Evolutionary conservation across 805 yeast genomes (phyloP), one percentile per base, ranked within the genome.

Genomic region (Maudiozyma serrabonitensis): DNA sequence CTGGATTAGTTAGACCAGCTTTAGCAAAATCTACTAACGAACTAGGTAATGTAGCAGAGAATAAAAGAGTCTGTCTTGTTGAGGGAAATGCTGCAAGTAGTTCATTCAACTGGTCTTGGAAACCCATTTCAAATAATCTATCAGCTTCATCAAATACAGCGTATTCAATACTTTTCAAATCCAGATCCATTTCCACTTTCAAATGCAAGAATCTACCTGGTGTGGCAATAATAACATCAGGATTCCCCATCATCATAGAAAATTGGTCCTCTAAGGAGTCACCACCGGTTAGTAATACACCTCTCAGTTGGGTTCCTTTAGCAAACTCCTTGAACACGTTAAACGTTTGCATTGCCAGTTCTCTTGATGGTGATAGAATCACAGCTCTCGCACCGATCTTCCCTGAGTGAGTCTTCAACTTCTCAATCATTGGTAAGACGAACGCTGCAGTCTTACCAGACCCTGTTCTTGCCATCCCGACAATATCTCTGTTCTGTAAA

Each of bases 401-500:
- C 31, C 95, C 89, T 42, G 86, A 79, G 64, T 91, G 97, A 1
- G 80, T 68, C 65, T 87, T 87, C 57, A 91, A 74, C 62, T 79
- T 82, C 59, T 93, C 97, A 55, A 93, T 75, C 72, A 93, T 75
- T 3, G 99, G 99, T 48, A 93, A 70, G 19, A 87, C 78, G 64
- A 93, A 93, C 0, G 99, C 98, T 8, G 99, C 99, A 0, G 99
- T 93, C 64, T 93, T 93, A 75, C 99, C 99, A 25, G 96, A 87
- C 60, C 99, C 99, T 0, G 99, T 93, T 62, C 99, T 78, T 15
- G 99, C 99, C 99, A 93, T 93, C 63, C 97, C 99, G 15, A 93
- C 99, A 41, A 93, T 95, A 69, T 93, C 99, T 62, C 95, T 76
- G 49, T 81, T 84, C 44, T 85, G 87, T 71, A 93, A 72, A 51